phyloP scores from a whole-genome alignment of 2,329 filamentous ascomycete species.

The Pseudocercospora eumusae region DNA sequence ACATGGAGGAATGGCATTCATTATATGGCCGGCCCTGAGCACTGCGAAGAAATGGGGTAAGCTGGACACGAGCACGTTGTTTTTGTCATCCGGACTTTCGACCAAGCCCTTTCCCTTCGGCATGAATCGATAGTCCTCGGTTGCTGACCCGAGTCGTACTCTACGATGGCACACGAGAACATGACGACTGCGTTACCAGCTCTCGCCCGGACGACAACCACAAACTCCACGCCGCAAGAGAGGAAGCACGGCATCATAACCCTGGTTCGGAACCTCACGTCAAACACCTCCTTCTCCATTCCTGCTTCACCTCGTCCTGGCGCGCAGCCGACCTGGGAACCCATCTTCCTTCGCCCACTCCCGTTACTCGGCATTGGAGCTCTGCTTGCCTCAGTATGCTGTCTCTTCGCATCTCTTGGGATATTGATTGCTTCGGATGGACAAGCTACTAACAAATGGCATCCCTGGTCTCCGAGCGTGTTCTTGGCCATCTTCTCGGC shows the following conservation, averaged over 20 bases:
- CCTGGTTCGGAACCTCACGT: not conserved
- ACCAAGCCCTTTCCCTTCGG: not conserved
- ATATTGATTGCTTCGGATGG: constrained; percentile 21
- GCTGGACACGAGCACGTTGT: not conserved
- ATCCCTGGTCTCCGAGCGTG: constrained; percentile 18
- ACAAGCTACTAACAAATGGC: constrained; percentile 16
- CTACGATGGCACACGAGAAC: not conserved
- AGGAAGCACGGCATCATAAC: not conserved
- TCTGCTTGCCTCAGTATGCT: constrained; percentile 15
- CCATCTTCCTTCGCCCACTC: constrained; percentile 8
- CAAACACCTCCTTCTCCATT: constrained; percentile 1
- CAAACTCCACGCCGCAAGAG: not conserved
- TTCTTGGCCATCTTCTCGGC: constrained; percentile 24
- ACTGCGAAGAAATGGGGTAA: not conserved
- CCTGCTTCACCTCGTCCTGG: not conserved
- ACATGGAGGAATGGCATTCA: not conserved
- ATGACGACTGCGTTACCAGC: not conserved
- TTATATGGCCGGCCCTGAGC: not conserved
- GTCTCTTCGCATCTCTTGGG: constrained; percentile 20
- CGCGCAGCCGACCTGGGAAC: constrained; percentile 13
- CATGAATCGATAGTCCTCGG: no score
- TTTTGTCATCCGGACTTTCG: not conserved
- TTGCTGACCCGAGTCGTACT: no score
- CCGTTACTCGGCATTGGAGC: constrained; percentile 18
- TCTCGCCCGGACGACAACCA: not conserved